Evolutionary conservation across 2,329 filamentous ascomycete genomes (phyloP).

Genomic region (Cytospora schulzeri): DNA sequence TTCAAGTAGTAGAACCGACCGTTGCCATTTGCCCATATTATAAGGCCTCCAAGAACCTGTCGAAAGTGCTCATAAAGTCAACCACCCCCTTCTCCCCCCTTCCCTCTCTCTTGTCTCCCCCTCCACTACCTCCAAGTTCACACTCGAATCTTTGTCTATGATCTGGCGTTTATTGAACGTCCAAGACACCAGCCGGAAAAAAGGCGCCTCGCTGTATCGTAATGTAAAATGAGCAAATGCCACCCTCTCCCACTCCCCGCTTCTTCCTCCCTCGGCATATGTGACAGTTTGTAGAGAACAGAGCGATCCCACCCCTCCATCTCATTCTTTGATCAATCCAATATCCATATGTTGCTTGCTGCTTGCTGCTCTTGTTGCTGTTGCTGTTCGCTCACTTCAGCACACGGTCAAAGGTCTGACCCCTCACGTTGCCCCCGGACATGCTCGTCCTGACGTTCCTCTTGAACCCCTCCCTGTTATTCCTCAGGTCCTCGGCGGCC

Average conservation of each 20-base stretch:
- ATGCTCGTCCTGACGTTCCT: constrained; percentile 85
- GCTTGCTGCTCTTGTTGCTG: background rate
- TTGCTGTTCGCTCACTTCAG: constrained; percentile 63
- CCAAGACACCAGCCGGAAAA: constrained; percentile 10
- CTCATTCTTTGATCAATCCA: background rate
- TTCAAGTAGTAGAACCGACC: background rate
- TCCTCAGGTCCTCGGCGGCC: constrained; percentile 86
- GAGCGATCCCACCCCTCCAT: too few species aligned
- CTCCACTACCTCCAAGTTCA: background rate
- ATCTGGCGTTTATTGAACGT: background rate
- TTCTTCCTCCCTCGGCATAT: constrained; percentile 1
- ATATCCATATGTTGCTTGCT: background rate
- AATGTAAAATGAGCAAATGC: background rate
- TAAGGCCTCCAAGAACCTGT: background rate
- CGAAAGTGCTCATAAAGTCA: constrained; percentile 14
- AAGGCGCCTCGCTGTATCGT: constrained; percentile 22
- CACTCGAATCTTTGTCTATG: constrained; percentile 13
- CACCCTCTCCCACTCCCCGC: background rate
- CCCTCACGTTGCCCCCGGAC: constrained; percentile 75
- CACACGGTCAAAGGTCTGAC: constrained; percentile 76
- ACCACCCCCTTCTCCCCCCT: background rate
- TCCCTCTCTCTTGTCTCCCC: background rate
- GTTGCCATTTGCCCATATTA: background rate
- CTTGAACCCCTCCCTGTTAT: constrained; percentile 86
- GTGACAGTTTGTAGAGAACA: background rate